Evolutionary conservation across 2,329 filamentous ascomycete species (phyloP).

Genomic region (Gaeumannomyces sp.): DNA sequence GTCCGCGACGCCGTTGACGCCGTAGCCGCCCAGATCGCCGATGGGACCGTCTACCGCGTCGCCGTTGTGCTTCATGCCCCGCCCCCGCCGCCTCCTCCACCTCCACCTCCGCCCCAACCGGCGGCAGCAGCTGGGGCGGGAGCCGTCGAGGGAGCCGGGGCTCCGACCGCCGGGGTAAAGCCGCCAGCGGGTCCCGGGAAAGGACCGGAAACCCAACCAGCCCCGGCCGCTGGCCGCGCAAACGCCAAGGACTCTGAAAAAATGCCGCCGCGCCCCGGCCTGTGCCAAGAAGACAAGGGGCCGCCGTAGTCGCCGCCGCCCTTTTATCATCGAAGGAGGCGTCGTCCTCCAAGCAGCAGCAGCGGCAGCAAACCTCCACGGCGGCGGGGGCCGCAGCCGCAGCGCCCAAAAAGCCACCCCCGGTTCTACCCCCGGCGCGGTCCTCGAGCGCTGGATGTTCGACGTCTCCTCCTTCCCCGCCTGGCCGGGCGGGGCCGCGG

Average conservation of each 20-base stretch:
- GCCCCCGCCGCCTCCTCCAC: neutral
- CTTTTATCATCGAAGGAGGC: neutral
- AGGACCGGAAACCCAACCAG: neutral
- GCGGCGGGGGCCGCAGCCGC: neutral
- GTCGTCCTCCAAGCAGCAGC: constrained; percentile 13
- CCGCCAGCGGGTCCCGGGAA: neutral
- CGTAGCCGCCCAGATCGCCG: constrained; percentile 62
- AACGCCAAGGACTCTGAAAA: no score
- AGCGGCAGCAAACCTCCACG: constrained; percentile 1
- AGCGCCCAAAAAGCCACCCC: constrained; percentile 8
- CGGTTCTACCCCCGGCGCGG: constrained; percentile 24
- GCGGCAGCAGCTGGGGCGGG: neutral
- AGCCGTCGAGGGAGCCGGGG: neutral
- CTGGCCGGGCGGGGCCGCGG: constrained; percentile 30
- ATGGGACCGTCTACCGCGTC: constrained; percentile 40
- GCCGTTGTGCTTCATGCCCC: constrained; percentile 42
- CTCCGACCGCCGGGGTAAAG: neutral
- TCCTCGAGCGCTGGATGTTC: constrained; percentile 58
- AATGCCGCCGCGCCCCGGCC: constrained; percentile 8
- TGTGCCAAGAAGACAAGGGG: constrained; percentile 1
- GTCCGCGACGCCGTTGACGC: constrained; percentile 73
- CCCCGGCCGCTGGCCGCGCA: neutral
- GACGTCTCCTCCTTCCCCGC: constrained; percentile 48
- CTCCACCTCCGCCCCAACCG: neutral
- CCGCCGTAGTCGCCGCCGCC: constrained; percentile 14